Base-by-base conservation (phyloP, 805 yeast species). In the Ogataea salicorniae region DNA sequence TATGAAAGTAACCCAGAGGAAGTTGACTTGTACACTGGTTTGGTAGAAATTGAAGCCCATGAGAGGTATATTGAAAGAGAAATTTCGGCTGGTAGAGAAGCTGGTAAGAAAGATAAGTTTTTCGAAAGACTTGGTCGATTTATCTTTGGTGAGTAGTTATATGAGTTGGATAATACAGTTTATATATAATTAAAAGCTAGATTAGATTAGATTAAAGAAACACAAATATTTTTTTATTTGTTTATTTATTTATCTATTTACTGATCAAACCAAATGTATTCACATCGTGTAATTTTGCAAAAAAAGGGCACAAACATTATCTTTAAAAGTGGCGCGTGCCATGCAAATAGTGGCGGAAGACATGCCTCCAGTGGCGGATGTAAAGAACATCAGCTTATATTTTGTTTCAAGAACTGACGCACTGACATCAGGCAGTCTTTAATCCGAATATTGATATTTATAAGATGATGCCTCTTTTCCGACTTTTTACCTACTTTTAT, bases 21-120 rank as follows among this genome's bases (percentile, higher is more conserved):
- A 38, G 70, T 67, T 14, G 77, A 72, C 52, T 62, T 72, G 53
- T 52, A 52, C 29, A 60, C 72, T 0, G 75, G 73, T 1, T 55
- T 71, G 33, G 64, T 53, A 40, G 76, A 71, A 46, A 65, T 72
- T 14, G 75, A 71, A 43, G 52, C 51, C 37, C 75, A 72, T 54
- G 75, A 72, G 51, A 20, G 6, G 29, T 33, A 31, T 14, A 18
- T 41, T 13, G 31, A 22, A 13, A 48, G 39, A 29, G 43, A 47
- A 31, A 40, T 42, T n/a, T 34, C 46, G 8, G 31, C 39, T 15
- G 46, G 49, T 35, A 42, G 39, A 13, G 42, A 50, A 34, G 31
- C 26, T 7, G 45, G 43, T 9, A 31, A 9, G 11, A 17, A 35
- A 11, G 42, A 45, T 8, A 45, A 51, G 31, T 45, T 36, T 29